Base-by-base conservation (phyloP, 345 rosid genomes). In the Combretum micranthum region DNA sequence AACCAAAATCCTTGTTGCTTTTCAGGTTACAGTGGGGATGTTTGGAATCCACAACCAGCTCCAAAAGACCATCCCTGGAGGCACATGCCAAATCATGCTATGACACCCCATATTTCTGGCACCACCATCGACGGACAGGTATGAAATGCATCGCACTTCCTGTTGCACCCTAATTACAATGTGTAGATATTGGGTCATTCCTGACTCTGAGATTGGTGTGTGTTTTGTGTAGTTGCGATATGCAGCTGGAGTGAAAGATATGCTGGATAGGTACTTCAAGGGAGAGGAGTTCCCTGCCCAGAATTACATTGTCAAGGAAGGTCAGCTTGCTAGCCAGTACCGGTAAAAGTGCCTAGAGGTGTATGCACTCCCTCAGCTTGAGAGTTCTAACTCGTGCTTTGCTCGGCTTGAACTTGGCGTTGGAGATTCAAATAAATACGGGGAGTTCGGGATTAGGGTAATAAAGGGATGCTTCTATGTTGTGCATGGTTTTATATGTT, bases 61-160 rank as follows among this genome's bases (percentile, higher is more conserved):
- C 95, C 98, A 15, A 88, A 86, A 73, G 93, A 92, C 66, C 98
- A 92, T 49, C 99, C 97, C 20, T 92, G 99, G 99, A 92, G 98
- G 20, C 85, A 84, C 77, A 92, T 92, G 97, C 94, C 97, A 44
- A 86, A 92, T 77, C 99, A 92, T 4, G 97, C 97, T 22, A 92
- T 92, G 99, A 92, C 97, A 3, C 99, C 96, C 65, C 96, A 92
- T 75, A 75, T 88, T 56, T 92, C 99, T 19, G 99, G 99, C 46
- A 92, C 97, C 69, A 88, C 99, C 62, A 88, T 92, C 15, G 99
- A 92, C 72, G 97, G 70, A 26, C 98, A 88, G 83, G 98, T 91
- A 70, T 39, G 13, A 4, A 17, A 47, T 18, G 25, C 19, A 18
- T 50, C 53, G 4, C 44, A 8, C 39, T 50, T 4, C 10, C 11